Evolutionary conservation across 2,329 filamentous ascomycete species (phyloP), one percentile per base, ranked within the genome.

Genomic region (Amauroascus verrucosus): DNA sequence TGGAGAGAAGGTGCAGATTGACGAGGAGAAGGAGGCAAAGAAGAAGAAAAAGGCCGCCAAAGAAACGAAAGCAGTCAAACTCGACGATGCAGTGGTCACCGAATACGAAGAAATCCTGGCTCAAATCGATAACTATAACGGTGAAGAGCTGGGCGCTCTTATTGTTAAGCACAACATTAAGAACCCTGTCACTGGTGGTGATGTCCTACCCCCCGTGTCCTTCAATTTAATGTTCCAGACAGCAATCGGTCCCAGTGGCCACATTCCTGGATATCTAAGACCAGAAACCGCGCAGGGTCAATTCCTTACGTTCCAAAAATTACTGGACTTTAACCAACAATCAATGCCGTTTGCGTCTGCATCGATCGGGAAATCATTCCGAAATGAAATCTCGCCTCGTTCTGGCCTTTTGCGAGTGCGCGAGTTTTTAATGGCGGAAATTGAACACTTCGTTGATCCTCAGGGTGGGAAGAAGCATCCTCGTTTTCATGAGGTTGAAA

Each of bases 171-270:
- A 93, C 71, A 83, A 95, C 60, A 85, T 98, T 70, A 86, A 82
- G 73, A 95, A 95, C 72, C 90, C 91, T 26, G 78, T 79, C 48
- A 95, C 86, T 61, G 85, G 83, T 61, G 80, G 82, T 57, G 80
- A 86, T 62, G 83, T 94, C 35, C 80, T 82, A 26, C 84, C 86
- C 28, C 93, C 93, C 2, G 85, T 95, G 48, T 78, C 88, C 40
- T 96, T 97, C 81, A 98, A 98, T 75, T 83, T 98, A 65, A 98
- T 98, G 93, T 98, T 97, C 78, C 85, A 91, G 71, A 96, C 91
- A 40, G 78, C 86, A 33, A 97, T 98, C 67, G 93, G 93, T 57
- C 90, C 91, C 54, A 94, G 87, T 74, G 86, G 86, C 70, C 90
- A 94, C 66, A 77, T 86, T 58, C 81, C 86, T 46, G 90, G 88